Base-by-base conservation (phyloP, 768 basidiomycete species). In the Inosperma sp. region DNA sequence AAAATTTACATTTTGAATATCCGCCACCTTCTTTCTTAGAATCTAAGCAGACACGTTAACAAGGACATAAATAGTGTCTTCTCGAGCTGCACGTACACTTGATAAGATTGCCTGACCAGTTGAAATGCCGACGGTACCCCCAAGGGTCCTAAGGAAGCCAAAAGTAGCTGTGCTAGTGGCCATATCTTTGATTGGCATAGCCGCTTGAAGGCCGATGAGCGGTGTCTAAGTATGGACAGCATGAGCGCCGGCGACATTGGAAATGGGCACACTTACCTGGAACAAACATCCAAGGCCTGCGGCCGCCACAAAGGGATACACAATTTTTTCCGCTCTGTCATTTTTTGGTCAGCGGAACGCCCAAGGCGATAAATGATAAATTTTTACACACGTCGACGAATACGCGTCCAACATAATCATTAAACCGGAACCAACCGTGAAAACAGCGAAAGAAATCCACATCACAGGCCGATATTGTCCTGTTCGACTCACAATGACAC, bases 171-270 rank as follows among this genome's bases (percentile, higher is more conserved):
- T 89, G 47, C 81, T 82, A 2, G 89, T 89, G 2, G 89, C 88
- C 88, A 92, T 89, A 56, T 92, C 88, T 58, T 82, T 83, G 13
- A 88, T 59, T 0, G 91, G 91, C 89, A 93, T 93, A 1, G 89
- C 84, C 1, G 88, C 87, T 67, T 93, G 90, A 12, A 93, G 67
- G 12, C 75, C 86, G 44, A 90, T 81, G 6, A 89, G 66, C 0
- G 87, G 88, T 4, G 73, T 73, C 80, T 84, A 58, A 35, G 48
- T 46, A 14, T 26, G 23, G 34, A 16, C n/a, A 16, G 17, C 35
- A 33, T 48, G 47, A 39, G 47, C 39, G 48, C 51, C 51, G 26
- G 25, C 26, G 31, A 29, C 33, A 45, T 31, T 39, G 33, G 21
- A 29, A 7, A 48, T 21, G 16, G 12, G 6, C 43, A 47, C 26